Base-by-base conservation (phyloP, 2,329 filamentous ascomycete genomes). In the Penicillium sp. region DNA sequence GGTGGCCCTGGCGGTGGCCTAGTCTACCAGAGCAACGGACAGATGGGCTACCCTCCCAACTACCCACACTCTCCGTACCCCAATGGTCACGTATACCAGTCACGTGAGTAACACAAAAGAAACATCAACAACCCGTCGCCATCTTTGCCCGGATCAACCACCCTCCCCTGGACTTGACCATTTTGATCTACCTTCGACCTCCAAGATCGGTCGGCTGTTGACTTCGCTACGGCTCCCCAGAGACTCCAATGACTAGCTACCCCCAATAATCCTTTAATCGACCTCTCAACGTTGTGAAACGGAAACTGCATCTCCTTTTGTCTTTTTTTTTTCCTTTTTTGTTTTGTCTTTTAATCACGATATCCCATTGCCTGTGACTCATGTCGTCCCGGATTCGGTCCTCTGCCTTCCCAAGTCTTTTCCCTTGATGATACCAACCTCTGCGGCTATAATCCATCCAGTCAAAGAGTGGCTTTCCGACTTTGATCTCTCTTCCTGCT, bases 1-100 rank as follows among this genome's bases (percentile, higher is more conserved):
- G 82, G 86, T 40, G 82, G 86, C 40, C 84, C 86, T 49, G 73
- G 72, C 49, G 70, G 70, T 51, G 75, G 74, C 22, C 76, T 79
- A 67, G 77, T 79, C 53, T 80, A 80, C 59, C 75, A 76, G 63
- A 73, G 73, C 55, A 80, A 79, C 55, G 77, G 76, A 51, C 77
- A 79, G 63, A 79, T 80, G 66, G 69, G 67, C 31, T 78, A 79
- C 59, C 74, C 74, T 61, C 69, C 73, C 54, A 78, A 77, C 64
- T 80, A 80, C 60, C 78, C 78, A 56, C 77, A 80, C 67, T 80
- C 78, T 50, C 78, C 78, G 23, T 80, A 80, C 63, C 77, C 79
- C 67, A 76, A 74, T 67, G 76, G 74, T 61, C 78, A 79, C 65
- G 77, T 79, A 64, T 80, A 79, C 66, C 76, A 77, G 67, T 75